These are phyloP conservation scores for Phytomonas sp. DNA, from an alignment of 208 protist species.

Conservation along the genomic window DNA sequence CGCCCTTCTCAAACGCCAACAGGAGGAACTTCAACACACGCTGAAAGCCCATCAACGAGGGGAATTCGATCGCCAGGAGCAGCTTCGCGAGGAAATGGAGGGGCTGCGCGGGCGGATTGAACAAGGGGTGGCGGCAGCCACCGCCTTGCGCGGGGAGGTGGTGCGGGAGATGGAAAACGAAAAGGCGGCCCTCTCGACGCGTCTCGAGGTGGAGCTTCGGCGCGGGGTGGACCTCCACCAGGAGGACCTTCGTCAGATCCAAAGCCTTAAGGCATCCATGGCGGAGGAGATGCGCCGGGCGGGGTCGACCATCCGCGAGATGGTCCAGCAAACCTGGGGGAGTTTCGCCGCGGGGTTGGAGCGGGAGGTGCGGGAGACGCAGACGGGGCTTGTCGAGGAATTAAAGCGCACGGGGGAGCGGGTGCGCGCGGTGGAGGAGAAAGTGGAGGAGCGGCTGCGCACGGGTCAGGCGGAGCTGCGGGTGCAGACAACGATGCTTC, in stretches of 20 bases:
- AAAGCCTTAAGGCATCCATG: conserved; percentile 27
- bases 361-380: conserved; percentile 29
- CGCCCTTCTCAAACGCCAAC: conserved; percentile 32
- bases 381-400: conserved; percentile 29
- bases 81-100: conserved; percentile 57
- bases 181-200: conserved; percentile 31
- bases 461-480: conserved; percentile 47
- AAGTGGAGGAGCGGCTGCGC: conserved; percentile 37
- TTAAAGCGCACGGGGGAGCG: conserved; percentile 22
- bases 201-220: conserved; percentile 62
- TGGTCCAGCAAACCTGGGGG: conserved; percentile 52
- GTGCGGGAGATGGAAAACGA: conserved; percentile 56
- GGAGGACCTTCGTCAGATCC: conserved; percentile 48
- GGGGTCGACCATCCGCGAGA: conserved; percentile 20
- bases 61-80: conserved; percentile 38
- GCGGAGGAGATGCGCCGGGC: conserved; percentile 22
- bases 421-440: conserved; percentile 33
- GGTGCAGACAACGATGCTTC: conserved; percentile 26
- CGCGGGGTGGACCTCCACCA: conserved; percentile 60
- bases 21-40: conserved; percentile 40
- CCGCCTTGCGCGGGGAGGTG: conserved; percentile 40
- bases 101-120: conserved; percentile 40
- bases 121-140: conserved; percentile 32
- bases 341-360: conserved; percentile 29
- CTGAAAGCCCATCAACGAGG: conserved; percentile 27